Evolutionary conservation across 345 rosid species (phyloP), one percentile per base, ranked within the genome.

Genomic region (Murraya paniculata): DNA sequence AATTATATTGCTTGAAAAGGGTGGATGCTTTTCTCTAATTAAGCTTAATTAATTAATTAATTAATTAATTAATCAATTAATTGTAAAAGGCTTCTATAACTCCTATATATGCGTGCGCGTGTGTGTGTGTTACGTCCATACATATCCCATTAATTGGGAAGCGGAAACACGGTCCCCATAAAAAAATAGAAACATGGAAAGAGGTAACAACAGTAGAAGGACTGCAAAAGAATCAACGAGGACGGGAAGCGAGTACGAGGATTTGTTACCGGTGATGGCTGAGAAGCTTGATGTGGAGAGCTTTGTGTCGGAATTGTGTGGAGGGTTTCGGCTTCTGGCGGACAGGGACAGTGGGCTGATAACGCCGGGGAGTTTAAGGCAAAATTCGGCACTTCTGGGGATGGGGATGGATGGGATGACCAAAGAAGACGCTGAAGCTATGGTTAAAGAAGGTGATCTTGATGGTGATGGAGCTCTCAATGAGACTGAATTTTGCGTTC

Each of bases 361-460:
- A 50, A 95, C 97, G 27, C 76, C 93, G 0, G 93, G 90, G 78
- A 86, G 92, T 76, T 84, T 93, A 77, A 86, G 84, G 86, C 84
- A 79, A 55, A 92, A 93, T 77, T 89, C 96, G 0, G 92, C 90
- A 5, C 82, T 85, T 41, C 79, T 95, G 36, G 98, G 97, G 16
- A 91, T 93, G 36, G 97, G 97, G 11, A 91, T 93, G 88, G 88
- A 89, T 27, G 92, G 92, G 78, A 95, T 95, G 97, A 86, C 87
- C 60, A 72, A 75, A 55, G 94, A 92, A 36, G 97, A 93, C 2
- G 84, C 98, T 0, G 81, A 83, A 77, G 98, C 74, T 2, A 95
- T 92, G 98, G 91, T 93, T 5, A 82, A 80, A 80, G 98, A 93
- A 87, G 97, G 98, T 8, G 98, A 93, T 73, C 88, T 92, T 0